Conservation (phyloP, 495 filamentous ascomycete genomes). For the Oidiodendron maius region DNA sequence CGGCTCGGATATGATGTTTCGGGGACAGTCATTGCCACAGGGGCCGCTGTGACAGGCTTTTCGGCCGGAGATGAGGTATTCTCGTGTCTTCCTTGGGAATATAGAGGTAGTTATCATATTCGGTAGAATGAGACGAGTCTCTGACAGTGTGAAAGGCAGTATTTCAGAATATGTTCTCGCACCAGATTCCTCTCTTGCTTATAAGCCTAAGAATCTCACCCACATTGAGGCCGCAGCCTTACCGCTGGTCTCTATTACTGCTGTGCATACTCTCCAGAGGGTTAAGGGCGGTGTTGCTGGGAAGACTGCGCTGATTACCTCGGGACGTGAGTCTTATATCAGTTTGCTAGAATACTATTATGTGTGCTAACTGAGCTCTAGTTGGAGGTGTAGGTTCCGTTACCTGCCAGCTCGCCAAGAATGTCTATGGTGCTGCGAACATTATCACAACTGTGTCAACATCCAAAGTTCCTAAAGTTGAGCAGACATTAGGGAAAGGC, state of each 20-base stretch:
- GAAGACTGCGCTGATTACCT: conserved; percentile 50
- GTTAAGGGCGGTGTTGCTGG: conserved; percentile 36
- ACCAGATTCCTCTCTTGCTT: conserved; percentile 18
- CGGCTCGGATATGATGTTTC: conserved; percentile 39
- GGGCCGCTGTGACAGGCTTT: conserved; percentile 34
- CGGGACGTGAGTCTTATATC: no score
- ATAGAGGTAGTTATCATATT: no score
- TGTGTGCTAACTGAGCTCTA: no score
- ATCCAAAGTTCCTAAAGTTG: conserved; percentile 41
- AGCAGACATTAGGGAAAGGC: conserved; percentile 28
- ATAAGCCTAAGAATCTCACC: conserved; percentile 32
- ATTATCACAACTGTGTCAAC: conserved; percentile 50
- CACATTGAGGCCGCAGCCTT: conserved; percentile 32
- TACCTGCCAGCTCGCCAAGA: conserved; percentile 50
- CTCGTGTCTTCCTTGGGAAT: conserved; percentile 22
- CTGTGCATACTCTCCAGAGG: conserved; percentile 35
- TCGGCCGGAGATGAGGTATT: conserved; percentile 47
- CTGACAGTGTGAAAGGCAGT: no score
- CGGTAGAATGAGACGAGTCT: no score
- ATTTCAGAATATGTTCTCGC: conserved; percentile 35
- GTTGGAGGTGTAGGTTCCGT: conserved; percentile 40
- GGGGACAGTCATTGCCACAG: conserved; percentile 40
- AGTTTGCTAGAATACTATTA: no score
- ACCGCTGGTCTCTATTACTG: conserved; percentile 32
- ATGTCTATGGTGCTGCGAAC: conserved; percentile 41